Evolutionary conservation across 2,329 filamentous ascomycete genomes (phyloP).

Genomic region (Alternaria sp.): DNA sequence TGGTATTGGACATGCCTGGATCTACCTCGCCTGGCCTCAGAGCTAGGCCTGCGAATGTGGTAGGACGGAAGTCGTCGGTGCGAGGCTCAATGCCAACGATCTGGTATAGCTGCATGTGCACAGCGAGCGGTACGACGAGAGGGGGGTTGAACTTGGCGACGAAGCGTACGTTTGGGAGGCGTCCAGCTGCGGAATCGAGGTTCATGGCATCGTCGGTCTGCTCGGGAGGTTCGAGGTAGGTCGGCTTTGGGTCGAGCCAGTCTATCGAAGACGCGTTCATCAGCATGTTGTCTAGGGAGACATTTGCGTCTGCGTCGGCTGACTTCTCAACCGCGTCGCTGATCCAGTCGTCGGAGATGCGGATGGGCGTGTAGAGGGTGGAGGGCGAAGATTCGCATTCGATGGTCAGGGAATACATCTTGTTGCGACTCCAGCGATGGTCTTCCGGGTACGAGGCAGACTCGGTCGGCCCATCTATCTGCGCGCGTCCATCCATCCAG

Average conservation of each 20-base stretch:
- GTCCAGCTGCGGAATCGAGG: conserved; percentile 59
- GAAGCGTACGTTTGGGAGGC: conserved; percentile 75
- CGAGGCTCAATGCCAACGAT: conserved; percentile 63
- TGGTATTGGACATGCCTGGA: conserved; percentile 58
- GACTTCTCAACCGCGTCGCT: conserved; percentile 69
- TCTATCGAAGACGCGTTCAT: conserved; percentile 60
- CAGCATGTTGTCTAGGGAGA: conserved; percentile 47
- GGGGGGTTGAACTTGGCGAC: conserved; percentile 77
- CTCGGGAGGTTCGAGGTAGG: conserved; percentile 53
- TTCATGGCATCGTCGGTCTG: conserved; percentile 58
- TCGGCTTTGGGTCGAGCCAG: conserved; percentile 76
- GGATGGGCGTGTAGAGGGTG: conserved; percentile 64
- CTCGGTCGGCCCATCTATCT: conserved; percentile 43
- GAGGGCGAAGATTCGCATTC: conserved; percentile 63
- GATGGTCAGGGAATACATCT: conserved; percentile 72
- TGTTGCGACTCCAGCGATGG: conserved; percentile 51
- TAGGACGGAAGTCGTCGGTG: conserved; percentile 59
- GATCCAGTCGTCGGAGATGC: conserved; percentile 78
- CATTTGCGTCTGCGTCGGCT: conserved; percentile 45
- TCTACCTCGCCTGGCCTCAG: conserved; percentile 56
- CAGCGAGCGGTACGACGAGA: conserved; percentile 69
- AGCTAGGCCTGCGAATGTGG: conserved; percentile 59
- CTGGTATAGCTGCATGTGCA: conserved; percentile 68
- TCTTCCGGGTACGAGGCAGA: conserved; percentile 35
- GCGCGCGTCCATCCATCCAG: conserved; percentile 68